Evolutionary conservation across 495 filamentous ascomycete genomes (phyloP), one percentile per base, ranked within the genome.

Genomic region (Lepidopterella palustris): DNA sequence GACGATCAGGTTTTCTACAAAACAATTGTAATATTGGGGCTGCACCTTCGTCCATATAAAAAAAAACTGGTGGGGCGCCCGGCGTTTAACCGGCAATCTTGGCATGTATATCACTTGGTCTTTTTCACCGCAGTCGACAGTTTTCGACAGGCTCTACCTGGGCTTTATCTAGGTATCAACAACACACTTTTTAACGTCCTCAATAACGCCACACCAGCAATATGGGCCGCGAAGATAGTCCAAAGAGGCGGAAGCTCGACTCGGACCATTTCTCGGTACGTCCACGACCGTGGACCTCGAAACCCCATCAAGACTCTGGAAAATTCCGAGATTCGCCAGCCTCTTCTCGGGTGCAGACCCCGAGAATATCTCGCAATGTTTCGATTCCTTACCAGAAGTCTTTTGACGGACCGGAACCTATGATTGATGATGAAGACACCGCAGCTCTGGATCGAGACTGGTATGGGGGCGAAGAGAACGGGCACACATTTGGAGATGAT

Each of bases 391-490:
- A 53, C 21, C 70, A 71, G 48, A 57, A 28, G 10, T 47, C 62
- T 31, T 67, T 75, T 49, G 71, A 74, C 10, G 70, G 67, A 13
- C 61, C 66, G 4, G 73, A 75, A 55, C 57, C 68, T 18, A 55
- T 77, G 77, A 10, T 81, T 75, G 72, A 42, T 77, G 80, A 68
- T 58, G 73, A 45, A 77, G 82, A 71, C 78, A 81, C 61, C 75
- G 84, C 58, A 74, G 86, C 84, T n/a, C 76, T 92, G n/a, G 89
- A 93, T 70, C 83, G 89, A 58, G 89, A 92, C 71, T 93, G 89
- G 89, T 93, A 93, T 72, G 81, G 80, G 23, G 87, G 84, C 28
- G 89, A 92, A 64, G 88, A 92, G 63, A 82, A 84, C 55, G 78
- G 86, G 3, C 84, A 90, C 68, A 85, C 85, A 4, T 84, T 91